Evolutionary conservation across 495 filamentous ascomycete genomes (phyloP), one percentile per base, ranked within the genome.

Genomic region (Aspergillus mulundensis): DNA sequence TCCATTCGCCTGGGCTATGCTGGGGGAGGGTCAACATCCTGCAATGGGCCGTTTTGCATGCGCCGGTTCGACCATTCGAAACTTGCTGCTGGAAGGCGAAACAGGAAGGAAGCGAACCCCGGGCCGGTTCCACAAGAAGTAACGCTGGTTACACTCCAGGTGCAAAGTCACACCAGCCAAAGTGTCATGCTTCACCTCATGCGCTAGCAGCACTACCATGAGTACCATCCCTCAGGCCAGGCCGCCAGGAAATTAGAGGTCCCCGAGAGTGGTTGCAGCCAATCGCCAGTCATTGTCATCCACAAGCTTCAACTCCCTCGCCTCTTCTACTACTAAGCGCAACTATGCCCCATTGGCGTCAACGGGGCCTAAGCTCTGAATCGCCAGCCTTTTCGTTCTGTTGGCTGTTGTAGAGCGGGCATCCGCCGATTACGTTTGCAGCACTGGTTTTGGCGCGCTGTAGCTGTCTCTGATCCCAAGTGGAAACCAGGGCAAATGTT

Each of bases 381-480:
- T 15, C 34, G 11, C 42, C 52, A 44, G 34, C 25, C 14, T 20
- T 36, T 15, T 28, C 25, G 44, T 47, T 41, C 23, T 38, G 32
- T 5, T 44, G 41, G 24, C 12, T 15, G 43, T 57, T 30, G 50
- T 39, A 39, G 49, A 59, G 48, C 58, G 50, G 63, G 41, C 52
- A 54, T 49, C 60, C 46, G 56, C 60, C 56, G 62, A 54, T 42
- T 61, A 63, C 63, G 60, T 66, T 66, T 66, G 63, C 60, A 61
- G 48, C 42, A 48, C 24, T 16, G 14, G 25, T 32, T 56, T 23
- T 50, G 28, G 48, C 30, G 30, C 42, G 16, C 42, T 30, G 52
- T 44, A 42, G 18, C 48, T 53, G 36, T 51, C 18, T 48, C 57
- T 57, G 54, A 53, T 52, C 43, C 42, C 23, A 50, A 36, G 45